Base-by-base conservation (phyloP, 352 stramenopile species). In the Phytophthora vignae region DNA sequence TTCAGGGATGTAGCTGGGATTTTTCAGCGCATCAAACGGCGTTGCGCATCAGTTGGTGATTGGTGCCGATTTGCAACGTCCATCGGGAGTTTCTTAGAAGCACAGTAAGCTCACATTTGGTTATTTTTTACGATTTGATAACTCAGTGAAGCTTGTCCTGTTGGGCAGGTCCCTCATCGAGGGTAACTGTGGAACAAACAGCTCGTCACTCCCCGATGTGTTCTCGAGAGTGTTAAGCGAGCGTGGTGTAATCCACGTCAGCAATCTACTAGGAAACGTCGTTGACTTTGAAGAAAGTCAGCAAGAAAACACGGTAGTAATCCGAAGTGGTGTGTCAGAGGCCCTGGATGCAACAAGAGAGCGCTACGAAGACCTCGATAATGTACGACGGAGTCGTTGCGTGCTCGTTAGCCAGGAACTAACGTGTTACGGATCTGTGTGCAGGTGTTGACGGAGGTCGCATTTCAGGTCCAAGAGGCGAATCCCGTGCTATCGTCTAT, bases 321-420 rank as follows among this genome's bases (percentile, higher is more conserved):
- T 97, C 57, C 77, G 85, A 67, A 86, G 76, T 33, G 90, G 85
- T 9, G 76, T 97, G 33, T 96, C 90, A 6, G 81, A 90, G 57
- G 71, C 81, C 50, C 70, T 97, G 46, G 90, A 97, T 72, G 71
- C 67, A 33, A 85, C 87, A 48, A 74, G 90, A 40, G 69, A 79
- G 19, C 87, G 86, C 65, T 94, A 95, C 62, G 82, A 90, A 74
- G 78, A 95, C 70, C 69, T 97, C n/a, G 89, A 97, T 65, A 90
- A 95, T 74, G 90, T 94, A 61, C 31, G 53, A 54, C 15, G 42
- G 55, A 27, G 38, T 27, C 10, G 29, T 58, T 46, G 58, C n/a
- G 48, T 40, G 4, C 31, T 38, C 15, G 55, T n/a, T 56, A 49
- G 25, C 31, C 21, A 38, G 14, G 19, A n/a, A 40, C 42, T 49